A percentile compares a stretch with the other conserved stretches of the same genome.
Conservation (phyloP, 208 protist species). For the Leishmania tarentolae region DNA sequence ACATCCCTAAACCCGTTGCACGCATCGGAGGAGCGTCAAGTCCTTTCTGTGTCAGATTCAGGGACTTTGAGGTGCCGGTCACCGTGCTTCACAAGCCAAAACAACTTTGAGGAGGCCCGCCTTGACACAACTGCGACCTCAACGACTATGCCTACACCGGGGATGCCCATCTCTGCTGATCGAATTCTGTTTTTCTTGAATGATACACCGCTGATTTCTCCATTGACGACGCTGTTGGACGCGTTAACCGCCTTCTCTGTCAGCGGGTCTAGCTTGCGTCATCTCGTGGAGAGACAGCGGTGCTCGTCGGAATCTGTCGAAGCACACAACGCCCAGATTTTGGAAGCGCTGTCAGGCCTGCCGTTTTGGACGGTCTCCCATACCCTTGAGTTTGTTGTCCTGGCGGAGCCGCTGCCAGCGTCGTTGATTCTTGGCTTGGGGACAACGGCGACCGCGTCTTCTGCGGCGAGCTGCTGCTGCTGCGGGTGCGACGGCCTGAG, state of each 20-base stretch:
- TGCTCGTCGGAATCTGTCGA: constrained; percentile 18
- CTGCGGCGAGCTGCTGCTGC: neutral
- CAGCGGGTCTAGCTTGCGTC: constrained; percentile 31
- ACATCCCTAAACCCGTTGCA: neutral
- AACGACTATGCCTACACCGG: neutral
- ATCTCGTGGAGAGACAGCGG: constrained; percentile 21
- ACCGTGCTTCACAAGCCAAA: constrained; percentile 4
- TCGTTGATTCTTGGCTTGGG: constrained; percentile 10
- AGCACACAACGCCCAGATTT: constrained; percentile 14
- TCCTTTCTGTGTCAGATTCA: neutral
- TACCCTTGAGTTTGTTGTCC: constrained; percentile 45
- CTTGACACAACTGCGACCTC: neutral
- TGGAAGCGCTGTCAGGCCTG: constrained; percentile 25
- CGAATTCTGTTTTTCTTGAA: constrained; percentile 50
- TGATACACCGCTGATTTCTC: constrained; percentile 37
- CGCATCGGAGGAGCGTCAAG: constrained; percentile 11
- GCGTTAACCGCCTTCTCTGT: constrained; percentile 30
- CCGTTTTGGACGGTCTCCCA: constrained; percentile 57
- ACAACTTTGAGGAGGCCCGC: constrained; percentile 10
- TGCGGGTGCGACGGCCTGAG: constrained; percentile 26
- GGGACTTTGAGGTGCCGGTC: neutral
- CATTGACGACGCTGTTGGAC: constrained; percentile 46
- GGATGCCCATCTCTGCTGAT: constrained; percentile 14
- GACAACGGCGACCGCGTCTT: neutral
- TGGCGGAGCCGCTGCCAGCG: constrained; percentile 40